A percentile compares a stretch with the other conserved stretches of the same genome.
These are phyloP conservation scores for Ceratocystiopsis minuta DNA, from an alignment of 2,329 filamentous ascomycete genomes.

Conservation along the genomic window DNA sequence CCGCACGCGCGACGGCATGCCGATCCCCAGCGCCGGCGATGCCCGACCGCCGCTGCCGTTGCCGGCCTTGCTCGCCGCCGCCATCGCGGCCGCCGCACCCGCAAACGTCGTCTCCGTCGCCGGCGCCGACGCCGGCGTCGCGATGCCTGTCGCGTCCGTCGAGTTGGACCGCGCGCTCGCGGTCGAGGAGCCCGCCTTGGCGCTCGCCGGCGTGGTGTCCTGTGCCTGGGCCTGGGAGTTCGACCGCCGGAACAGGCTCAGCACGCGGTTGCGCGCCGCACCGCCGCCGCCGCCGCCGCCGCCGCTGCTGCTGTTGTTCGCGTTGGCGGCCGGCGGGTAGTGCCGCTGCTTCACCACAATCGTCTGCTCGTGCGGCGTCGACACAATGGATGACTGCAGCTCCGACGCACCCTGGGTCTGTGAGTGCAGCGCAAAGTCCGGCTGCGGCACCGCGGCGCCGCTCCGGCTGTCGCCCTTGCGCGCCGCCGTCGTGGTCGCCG, in stretches of 20 bases:
- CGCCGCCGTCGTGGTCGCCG: not conserved
- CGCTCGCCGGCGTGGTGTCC: too few species aligned
- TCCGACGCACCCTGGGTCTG: conserved; percentile 4
- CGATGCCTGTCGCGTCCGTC: too few species aligned
- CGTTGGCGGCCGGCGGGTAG: conserved; percentile 31
- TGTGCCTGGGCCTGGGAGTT: conserved; percentile 15
- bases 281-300: too few species aligned
- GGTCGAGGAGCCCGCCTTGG: too few species aligned
- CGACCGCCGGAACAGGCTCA: conserved; percentile 35
- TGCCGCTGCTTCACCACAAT: conserved; percentile 18
- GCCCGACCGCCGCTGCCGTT: conserved; percentile 1
- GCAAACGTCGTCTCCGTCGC: too few species aligned
- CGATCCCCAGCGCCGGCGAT: conserved; percentile 13
- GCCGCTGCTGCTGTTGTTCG: conserved; percentile 12
- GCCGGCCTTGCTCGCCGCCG: conserved; percentile 3
- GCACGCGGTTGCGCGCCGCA: conserved; percentile 22
- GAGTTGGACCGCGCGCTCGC: too few species aligned
- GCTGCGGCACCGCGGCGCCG: not conserved
- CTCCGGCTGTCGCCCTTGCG: not conserved
- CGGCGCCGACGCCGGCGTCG: too few species aligned
- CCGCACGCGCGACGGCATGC: conserved; percentile 22
- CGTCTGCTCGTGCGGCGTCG: conserved; percentile 5
- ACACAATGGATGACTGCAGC: not conserved
- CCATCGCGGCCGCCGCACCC: too few species aligned
- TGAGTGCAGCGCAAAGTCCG: conserved; percentile 12